Base-by-base conservation (phyloP, 1,284 basidiomycete genomes). In the Apiotrichum brassicae region DNA sequence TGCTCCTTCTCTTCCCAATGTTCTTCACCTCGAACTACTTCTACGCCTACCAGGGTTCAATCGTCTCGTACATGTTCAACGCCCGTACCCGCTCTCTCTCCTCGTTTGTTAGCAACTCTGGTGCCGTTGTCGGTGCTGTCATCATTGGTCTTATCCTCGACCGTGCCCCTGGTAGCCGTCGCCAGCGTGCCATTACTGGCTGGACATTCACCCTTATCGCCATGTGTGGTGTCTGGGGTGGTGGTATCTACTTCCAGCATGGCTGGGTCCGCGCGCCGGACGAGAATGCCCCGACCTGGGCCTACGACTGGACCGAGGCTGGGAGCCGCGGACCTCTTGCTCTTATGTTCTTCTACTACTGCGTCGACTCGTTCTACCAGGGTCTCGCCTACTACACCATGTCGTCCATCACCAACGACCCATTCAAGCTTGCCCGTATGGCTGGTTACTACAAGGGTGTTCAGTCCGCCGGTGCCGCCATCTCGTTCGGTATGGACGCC, bases 401-500 rank as follows among this genome's bases (percentile, higher is more conserved):
- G 58, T 58, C 58, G 11, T 37, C 53, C 16, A 52, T 65, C 41
- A 51, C 58, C 48, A 65, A 64, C 56, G 58, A 64, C 58, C 56
- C 65, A 11, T 65, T 63, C 61, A 50, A 46, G 39, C 64, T 73
- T 26, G 71, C 72, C n/a, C 65, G 71, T 24, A 58, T 71, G 51
- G 63, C 67, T 24, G 73, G 72, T 13, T 64, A 68, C 50, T 71
- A 73, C 66, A 74, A 71, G 57, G 70, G 64, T 28, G 55, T 70
- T 24, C 68, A 70, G 51, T 64, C 62, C 12, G 68, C 68, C 43
- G 77, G 76, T 22, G 50, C 65, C 6, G 76, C 64, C 70, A 32
- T 77, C 68, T 73, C 70, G 23, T 79, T 75, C 58, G 77, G 75
- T 24, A 78, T 79, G 76, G 77, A 79, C 62, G 77, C 77, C 4